Conservation (phyloP, 495 filamentous ascomycete species). For the Penicillium soppii region DNA sequence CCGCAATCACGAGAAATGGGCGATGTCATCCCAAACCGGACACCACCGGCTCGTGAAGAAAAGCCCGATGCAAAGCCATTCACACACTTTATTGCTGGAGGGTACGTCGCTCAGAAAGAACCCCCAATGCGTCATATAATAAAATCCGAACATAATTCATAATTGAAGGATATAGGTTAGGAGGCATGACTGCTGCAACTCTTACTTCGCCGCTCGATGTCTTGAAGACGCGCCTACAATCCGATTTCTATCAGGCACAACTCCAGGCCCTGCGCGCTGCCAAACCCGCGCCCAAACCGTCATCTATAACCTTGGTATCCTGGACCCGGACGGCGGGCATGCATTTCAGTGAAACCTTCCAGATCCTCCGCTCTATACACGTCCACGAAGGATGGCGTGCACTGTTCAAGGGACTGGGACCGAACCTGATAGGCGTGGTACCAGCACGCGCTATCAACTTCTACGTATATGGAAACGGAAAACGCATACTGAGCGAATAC, state of each 20-base stretch:
- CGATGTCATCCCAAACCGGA: slow-evolving; percentile 49
- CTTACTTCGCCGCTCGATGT: slow-evolving; percentile 88
- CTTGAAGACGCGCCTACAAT: slow-evolving; percentile 85
- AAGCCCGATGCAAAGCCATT: slow-evolving; percentile 71
- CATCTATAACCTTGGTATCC: slow-evolving; percentile 41
- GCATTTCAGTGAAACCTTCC: slow-evolving; percentile 56
- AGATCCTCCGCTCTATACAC: slow-evolving; percentile 55
- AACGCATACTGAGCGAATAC: slow-evolving; percentile 46
- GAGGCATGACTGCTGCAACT: slow-evolving; percentile 85
- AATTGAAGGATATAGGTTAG: slow-evolving; percentile 51
- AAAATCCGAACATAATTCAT: background rate
- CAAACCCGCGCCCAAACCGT: slow-evolving; percentile 36
- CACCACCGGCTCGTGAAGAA: slow-evolving; percentile 32
- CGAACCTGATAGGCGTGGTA: slow-evolving; percentile 57
- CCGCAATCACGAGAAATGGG: slow-evolving; percentile 62
- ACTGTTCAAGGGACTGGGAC: slow-evolving; percentile 59
- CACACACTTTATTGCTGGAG: slow-evolving; percentile 86
- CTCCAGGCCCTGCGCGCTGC: slow-evolving; percentile 45
- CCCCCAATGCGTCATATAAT: background rate
- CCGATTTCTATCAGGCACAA: slow-evolving; percentile 82
- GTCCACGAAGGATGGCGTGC: slow-evolving; percentile 55
- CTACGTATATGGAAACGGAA: slow-evolving; percentile 59
- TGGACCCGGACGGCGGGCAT: slow-evolving; percentile 45
- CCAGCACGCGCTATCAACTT: slow-evolving; percentile 60
- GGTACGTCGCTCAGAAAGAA: slow-evolving; percentile 49